These are phyloP conservation scores for Ophiostoma himal-ulmi DNA, from an alignment of 2,329 filamentous ascomycete species.

Conservation along the genomic window DNA sequence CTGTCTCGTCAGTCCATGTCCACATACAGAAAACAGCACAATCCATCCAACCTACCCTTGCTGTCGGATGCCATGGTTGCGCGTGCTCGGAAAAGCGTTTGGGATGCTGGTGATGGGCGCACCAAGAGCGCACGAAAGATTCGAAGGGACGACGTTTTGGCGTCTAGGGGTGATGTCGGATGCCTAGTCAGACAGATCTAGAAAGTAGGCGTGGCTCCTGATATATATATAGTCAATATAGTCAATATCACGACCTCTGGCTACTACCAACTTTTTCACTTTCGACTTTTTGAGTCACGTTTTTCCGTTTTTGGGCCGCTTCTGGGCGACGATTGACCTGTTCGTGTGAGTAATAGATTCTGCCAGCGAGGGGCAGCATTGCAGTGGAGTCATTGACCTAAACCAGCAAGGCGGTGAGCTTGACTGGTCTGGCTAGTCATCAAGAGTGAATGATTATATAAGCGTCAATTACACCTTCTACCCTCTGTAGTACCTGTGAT, in stretches of 20 bases:
- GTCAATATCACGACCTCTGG: not conserved
- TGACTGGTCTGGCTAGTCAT: not conserved
- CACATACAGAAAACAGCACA: too few species aligned
- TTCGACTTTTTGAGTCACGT: conserved; percentile 18
- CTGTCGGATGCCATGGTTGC: conserved; percentile 54
- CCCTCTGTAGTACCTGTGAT: not conserved
- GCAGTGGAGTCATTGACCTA: not conserved
- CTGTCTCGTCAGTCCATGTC: not conserved
- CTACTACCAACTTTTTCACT: not conserved
- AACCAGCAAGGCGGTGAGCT: not conserved
- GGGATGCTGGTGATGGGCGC: conserved; percentile 49
- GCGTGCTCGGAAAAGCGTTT: conserved; percentile 39
- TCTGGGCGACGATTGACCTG: not conserved
- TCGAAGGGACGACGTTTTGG: conserved; percentile 30
- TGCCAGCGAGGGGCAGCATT: conserved; percentile 11
- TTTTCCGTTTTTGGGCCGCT: conserved; percentile 8
- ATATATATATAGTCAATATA: not conserved
- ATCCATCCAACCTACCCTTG: conserved; percentile 37
- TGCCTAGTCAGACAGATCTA: not conserved
- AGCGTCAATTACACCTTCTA: not conserved
- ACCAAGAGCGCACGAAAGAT: conserved; percentile 49
- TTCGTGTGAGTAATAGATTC: conserved; percentile 2
- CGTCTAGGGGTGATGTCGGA: not conserved
- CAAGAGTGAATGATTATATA: not conserved
- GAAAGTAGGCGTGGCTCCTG: not conserved